Percentiles rank a stretch among this genome's conserved stretches.
phyloP scores from a whole-genome alignment of 176 grass and related monocot genomes.

The Aegilops tauschii region DNA sequence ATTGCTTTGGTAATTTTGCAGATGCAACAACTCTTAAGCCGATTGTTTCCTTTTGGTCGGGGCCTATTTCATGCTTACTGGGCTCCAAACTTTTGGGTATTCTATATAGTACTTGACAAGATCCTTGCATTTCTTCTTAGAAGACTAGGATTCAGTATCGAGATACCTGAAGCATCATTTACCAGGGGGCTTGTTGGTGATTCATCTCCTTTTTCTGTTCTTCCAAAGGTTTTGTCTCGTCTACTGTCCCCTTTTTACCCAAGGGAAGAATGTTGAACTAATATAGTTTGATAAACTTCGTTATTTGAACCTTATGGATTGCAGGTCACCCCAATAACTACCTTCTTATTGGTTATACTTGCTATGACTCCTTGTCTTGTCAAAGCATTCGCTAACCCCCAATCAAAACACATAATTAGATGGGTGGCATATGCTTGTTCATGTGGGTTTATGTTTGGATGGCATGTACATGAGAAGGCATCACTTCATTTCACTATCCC shows the following conservation, averaged over 20 bases:
- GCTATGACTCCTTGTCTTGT: slow-evolving; percentile 79
- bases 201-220: slow-evolving; percentile 79
- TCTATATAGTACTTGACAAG: slow-evolving; percentile 95
- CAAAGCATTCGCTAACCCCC: slow-evolving; percentile 74
- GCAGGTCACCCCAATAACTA: slow-evolving; percentile 76
- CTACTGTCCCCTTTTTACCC: not conserved
- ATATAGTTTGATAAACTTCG: slow-evolving; percentile 9
- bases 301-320: slow-evolving; percentile 31
- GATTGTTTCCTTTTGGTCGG: slow-evolving; percentile 94
- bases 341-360: slow-evolving; percentile 77
- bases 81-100: slow-evolving; percentile 95
- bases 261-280: not conserved
- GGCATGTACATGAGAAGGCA: slow-evolving; percentile 97
- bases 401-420: slow-evolving; percentile 74
- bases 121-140: slow-evolving; percentile 63
- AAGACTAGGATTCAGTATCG: slow-evolving; percentile 68
- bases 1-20: slow-evolving; percentile 44
- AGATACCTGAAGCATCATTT: slow-evolving; percentile 83
- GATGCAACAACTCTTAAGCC: slow-evolving; percentile 71
- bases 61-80: slow-evolving; percentile 94
- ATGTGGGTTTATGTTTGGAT: slow-evolving; percentile 97
- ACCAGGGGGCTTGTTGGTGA: slow-evolving; percentile 81
- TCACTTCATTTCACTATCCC: slow-evolving; percentile 88
- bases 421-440: slow-evolving; percentile 77
- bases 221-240: slow-evolving; percentile 62